A percentile compares a stretch with the other conserved stretches of the same genome.
Conservation (phyloP, 73 alveolate species). For the Paramecium biaurelia region DNA sequence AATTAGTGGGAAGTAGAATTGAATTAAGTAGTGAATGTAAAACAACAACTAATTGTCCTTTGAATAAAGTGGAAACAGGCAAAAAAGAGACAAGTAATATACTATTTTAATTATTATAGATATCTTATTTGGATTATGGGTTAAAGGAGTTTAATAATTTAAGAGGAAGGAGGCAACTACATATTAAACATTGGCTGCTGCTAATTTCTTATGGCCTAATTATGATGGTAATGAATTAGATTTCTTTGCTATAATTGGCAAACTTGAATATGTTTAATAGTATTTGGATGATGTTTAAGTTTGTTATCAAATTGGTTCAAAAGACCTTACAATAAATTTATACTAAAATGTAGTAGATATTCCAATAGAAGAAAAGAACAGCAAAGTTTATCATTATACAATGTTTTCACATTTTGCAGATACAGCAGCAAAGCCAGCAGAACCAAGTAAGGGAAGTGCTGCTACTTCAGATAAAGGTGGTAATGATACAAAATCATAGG, state of each 20-base stretch:
- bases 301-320: neutral
- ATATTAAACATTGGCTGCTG: neutral
- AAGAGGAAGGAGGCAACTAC: constrained; percentile 1
- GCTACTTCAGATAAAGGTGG: neutral
- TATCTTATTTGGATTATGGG: constrained; percentile 39
- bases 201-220: neutral
- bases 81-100: neutral
- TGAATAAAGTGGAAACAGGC: constrained; percentile 7
- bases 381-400: neutral
- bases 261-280: neutral
- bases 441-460: neutral
- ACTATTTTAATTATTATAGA: neutral
- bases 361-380: neutral
- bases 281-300: constrained; percentile 8
- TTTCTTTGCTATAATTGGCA: constrained; percentile 10
- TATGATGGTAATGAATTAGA: constrained; percentile 18
- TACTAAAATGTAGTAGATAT: neutral
- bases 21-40: neutral
- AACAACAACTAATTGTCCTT: neutral
- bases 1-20: neutral
- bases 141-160: neutral
- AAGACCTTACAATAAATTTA: neutral
- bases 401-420: constrained; percentile 29
- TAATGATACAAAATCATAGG: neutral
- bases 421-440: neutral